phyloP scores from a whole-genome alignment of 164 flowering plant species.

The Saururus chinensis region DNA sequence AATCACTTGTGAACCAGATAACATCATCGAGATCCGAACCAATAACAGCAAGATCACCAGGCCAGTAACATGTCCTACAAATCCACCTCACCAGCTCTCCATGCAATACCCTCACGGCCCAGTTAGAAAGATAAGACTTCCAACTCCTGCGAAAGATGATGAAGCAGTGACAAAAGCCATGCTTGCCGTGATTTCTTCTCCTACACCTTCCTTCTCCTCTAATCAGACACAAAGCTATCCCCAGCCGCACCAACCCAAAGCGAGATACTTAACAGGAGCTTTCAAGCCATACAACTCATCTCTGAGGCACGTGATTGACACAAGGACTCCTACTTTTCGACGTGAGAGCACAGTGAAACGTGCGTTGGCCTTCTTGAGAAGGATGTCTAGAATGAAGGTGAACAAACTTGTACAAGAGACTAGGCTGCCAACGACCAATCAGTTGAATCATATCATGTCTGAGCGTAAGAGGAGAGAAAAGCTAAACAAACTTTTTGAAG shows the following conservation, averaged over 20 bases:
- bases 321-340: constrained; percentile 1
- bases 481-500: constrained; percentile 66
- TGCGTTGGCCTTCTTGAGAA: constrained; percentile 28
- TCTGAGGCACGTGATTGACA: constrained; percentile 2
- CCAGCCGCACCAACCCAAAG: neutral
- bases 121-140: constrained; percentile 13
- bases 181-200: constrained; percentile 49
- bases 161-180: constrained; percentile 52
- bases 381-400: constrained; percentile 15
- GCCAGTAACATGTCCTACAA: constrained; percentile 9
- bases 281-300: constrained; percentile 30
- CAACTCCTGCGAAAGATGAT: constrained; percentile 24
- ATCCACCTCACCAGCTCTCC: constrained; percentile 10
- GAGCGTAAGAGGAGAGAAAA: constrained; percentile 80
- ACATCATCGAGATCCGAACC: neutral
- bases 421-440: constrained; percentile 30
- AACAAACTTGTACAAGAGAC: constrained; percentile 20
- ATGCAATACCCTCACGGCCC: constrained; percentile 12
- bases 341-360: constrained; percentile 35
- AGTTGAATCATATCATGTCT: constrained; percentile 70
- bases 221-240: neutral
- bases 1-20: neutral
- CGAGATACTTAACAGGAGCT: constrained; percentile 18
- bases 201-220: constrained; percentile 25
- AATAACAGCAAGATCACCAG: neutral